Evolutionary conservation across 441 rosid genomes (phyloP).

Genomic region (Pelargonium citronellum): DNA sequence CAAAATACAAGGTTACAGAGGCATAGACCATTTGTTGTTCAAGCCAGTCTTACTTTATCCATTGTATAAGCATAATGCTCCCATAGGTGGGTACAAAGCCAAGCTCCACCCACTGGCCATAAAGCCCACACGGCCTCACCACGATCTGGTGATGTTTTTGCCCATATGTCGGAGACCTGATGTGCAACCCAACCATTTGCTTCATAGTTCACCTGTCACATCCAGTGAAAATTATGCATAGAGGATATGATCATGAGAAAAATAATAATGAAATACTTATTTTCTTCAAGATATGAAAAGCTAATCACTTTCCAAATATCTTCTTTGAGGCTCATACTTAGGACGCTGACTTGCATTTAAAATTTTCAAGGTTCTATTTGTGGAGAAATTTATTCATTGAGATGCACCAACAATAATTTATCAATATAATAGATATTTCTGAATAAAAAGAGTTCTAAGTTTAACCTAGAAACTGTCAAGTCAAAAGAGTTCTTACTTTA

Average conservation of each 20-base stretch:
- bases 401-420: neutral
- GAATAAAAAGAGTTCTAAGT: no score
- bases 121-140: constrained; percentile 45
- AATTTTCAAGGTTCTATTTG: neutral
- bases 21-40: no score
- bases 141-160: constrained; percentile 52
- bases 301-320: neutral
- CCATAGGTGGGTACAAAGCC: constrained; percentile 74
- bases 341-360: no score
- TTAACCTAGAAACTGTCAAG: no score
- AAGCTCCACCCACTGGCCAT: constrained; percentile 74
- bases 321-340: neutral
- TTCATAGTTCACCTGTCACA: constrained; percentile 50
- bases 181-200: constrained; percentile 63
- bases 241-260: neutral
- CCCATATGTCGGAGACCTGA: constrained; percentile 64
- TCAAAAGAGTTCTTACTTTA: constrained; percentile 34
- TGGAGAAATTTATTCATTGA: neutral
- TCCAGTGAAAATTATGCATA: constrained; percentile 4
- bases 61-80: constrained; percentile 55
- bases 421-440: no score
- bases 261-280: neutral
- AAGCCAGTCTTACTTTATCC: constrained; percentile 40
- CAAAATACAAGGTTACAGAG: no score
- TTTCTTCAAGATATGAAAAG: neutral